Percentiles rank a stretch among this genome's conserved stretches.
Evolutionary conservation across 306 rosid genomes (phyloP).

Genomic region (Geum urbanum): DNA sequence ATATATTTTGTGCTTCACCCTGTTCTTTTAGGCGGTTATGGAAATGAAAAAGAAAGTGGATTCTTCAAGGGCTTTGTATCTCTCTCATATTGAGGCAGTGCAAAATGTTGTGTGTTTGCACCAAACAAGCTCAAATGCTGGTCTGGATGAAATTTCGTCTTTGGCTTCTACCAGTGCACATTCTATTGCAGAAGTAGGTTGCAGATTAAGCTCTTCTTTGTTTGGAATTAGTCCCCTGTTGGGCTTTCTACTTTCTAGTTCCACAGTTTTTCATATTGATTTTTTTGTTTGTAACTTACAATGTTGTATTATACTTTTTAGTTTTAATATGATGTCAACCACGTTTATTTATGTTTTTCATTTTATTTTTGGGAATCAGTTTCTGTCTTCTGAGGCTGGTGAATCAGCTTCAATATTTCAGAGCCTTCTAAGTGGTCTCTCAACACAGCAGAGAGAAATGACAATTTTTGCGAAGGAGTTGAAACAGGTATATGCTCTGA

Average conservation of each 20-base stretch:
- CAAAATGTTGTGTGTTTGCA: constrained; percentile 93
- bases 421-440: constrained; percentile 60
- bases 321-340: neutral
- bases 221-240: neutral
- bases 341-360: neutral
- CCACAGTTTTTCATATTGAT: neutral
- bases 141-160: constrained; percentile 63
- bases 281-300: neutral
- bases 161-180: constrained; percentile 53
- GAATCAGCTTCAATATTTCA: constrained; percentile 59
- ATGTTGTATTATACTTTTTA: no score
- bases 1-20: neutral
- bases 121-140: constrained; percentile 67
- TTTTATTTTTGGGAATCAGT: constrained; percentile 40
- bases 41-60: constrained; percentile 64
- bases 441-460: constrained; percentile 69
- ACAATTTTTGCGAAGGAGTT: constrained; percentile 62
- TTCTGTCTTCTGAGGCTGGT: constrained; percentile 54
- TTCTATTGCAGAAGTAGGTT: constrained; percentile 70
- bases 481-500: constrained; percentile 47
- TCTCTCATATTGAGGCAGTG: constrained; percentile 70
- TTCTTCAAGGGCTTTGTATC: constrained; percentile 50
- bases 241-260: constrained; percentile 2
- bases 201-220: neutral
- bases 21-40: constrained; percentile 44